phyloP scores from a whole-genome alignment of 768 basidiomycete species.

The Amanita muscaria region DNA sequence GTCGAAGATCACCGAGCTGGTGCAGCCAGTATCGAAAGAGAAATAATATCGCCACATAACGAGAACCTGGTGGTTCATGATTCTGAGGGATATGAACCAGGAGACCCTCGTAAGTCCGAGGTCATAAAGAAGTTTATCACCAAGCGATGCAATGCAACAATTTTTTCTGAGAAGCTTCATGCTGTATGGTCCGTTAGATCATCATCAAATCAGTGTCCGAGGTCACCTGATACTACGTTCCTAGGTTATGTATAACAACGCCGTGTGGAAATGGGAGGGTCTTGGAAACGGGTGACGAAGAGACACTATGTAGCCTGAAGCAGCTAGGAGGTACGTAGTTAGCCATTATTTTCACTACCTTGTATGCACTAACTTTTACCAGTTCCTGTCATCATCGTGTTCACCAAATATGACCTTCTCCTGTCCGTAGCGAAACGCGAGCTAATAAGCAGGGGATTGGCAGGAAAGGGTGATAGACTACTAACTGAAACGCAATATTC shows the following conservation, averaged over 20 bases:
- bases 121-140: background rate
- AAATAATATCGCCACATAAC: background rate
- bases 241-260: background rate
- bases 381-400: background rate
- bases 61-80: background rate
- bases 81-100: background rate
- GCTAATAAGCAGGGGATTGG: background rate
- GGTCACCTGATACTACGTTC: background rate
- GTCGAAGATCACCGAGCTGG: background rate
- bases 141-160: background rate
- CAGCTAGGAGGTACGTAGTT: background rate
- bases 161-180: background rate
- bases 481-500: too few relatives aligned
- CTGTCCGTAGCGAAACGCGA: background rate
- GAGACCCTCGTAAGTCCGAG: background rate
- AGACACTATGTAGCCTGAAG: background rate
- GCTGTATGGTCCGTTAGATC: background rate
- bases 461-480: background rate
- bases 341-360: background rate
- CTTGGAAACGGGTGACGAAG: background rate
- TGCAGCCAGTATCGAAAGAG: background rate
- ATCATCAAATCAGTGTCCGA: background rate
- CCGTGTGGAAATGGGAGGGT: background rate
- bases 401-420: background rate
- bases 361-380: background rate